These are phyloP conservation scores for Phytophthora cryptogea DNA, from an alignment of 352 stramenopile genomes.

Conservation along the genomic window DNA sequence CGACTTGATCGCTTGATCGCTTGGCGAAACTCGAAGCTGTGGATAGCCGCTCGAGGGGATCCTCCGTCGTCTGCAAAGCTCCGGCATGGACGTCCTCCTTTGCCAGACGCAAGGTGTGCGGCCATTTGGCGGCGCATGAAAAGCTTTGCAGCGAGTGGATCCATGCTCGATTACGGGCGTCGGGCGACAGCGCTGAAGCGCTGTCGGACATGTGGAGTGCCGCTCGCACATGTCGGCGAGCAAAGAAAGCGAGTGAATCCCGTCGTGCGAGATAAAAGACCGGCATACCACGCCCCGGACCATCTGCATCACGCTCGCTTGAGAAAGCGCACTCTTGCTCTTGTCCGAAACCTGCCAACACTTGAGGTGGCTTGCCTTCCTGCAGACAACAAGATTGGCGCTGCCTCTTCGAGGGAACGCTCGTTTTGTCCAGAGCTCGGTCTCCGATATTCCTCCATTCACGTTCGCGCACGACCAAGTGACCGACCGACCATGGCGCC, in stretches of 20 bases:
- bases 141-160: background rate
- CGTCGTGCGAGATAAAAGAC: slow-evolving; percentile 6
- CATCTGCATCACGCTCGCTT: slow-evolving; percentile 5
- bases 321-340: slow-evolving; percentile 3
- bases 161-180: background rate
- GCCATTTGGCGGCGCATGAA: background rate
- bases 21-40: background rate
- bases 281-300: background rate
- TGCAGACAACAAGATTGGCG: background rate
- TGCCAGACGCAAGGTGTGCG: background rate
- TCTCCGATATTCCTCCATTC: slow-evolving; percentile 2
- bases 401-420: slow-evolving; percentile 29
- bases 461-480: slow-evolving; percentile 1
- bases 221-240: background rate
- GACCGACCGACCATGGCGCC: slow-evolving; percentile 24
- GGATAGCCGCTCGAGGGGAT: slow-evolving; percentile 1
- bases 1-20: slow-evolving; percentile 3
- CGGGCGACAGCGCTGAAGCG: background rate
- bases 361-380: background rate
- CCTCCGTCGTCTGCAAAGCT: background rate
- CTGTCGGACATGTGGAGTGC: background rate
- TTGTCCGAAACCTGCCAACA: background rate
- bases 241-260: slow-evolving; percentile 16
- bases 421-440: background rate
- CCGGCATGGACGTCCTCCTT: background rate